A percentile compares a stretch with the other conserved stretches of the same genome.
These are phyloP conservation scores for Mercurialis annua DNA, from an alignment of 345 rosid species.

Conservation along the genomic window DNA sequence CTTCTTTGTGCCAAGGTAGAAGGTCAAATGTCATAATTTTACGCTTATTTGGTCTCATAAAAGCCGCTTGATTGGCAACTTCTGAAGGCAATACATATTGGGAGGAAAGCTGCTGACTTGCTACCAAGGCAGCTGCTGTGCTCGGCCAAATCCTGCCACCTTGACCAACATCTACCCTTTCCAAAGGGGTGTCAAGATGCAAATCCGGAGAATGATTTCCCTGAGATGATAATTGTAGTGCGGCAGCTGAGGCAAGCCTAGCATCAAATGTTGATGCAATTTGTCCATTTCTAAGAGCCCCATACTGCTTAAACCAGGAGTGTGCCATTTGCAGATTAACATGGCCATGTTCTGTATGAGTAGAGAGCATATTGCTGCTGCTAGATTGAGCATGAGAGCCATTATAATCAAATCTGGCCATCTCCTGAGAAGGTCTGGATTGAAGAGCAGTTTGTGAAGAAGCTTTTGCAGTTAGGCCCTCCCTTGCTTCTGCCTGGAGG, in stretches of 20 bases:
- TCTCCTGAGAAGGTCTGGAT: constrained; percentile 23
- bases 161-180: constrained; percentile 35
- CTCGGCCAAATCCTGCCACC: constrained; percentile 28
- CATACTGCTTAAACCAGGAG: constrained; percentile 71
- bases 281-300: constrained; percentile 63
- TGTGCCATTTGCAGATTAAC: constrained; percentile 54
- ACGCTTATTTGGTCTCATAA: constrained; percentile 59
- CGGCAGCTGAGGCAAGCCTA: constrained; percentile 34
- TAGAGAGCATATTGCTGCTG: constrained; percentile 15
- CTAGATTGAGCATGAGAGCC: constrained; percentile 27
- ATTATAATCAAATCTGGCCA: constrained; percentile 18
- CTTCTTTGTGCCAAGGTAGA: constrained; percentile 71
- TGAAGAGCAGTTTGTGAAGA: constrained; percentile 23
- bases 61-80: constrained; percentile 22
- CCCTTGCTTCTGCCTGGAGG: constrained; percentile 24
- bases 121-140: constrained; percentile 23
- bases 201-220: constrained; percentile 45
- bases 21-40: constrained; percentile 44
- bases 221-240: constrained; percentile 31
- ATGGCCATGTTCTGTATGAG: constrained; percentile 24
- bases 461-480: constrained; percentile 23
- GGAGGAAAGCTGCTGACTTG: constrained; percentile 38
- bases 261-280: constrained; percentile 39
- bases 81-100: constrained; percentile 36
- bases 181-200: constrained; percentile 30